Conservation (phyloP, 306 rosid genomes). For the Purshia tridentata region DNA sequence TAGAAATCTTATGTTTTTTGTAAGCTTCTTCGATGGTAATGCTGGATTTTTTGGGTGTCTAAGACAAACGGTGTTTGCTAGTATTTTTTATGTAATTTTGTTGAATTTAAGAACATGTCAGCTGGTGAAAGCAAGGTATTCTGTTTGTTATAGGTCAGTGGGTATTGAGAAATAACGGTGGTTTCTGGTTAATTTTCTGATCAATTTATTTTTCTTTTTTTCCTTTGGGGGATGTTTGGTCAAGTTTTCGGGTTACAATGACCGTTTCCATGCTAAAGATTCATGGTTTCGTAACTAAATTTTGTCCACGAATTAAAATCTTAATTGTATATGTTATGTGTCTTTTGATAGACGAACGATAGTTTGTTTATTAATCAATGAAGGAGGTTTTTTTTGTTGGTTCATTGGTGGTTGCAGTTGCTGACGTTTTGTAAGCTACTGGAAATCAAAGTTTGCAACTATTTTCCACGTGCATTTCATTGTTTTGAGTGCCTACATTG, state of each 20-base stretch:
- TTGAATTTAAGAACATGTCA: neutral
- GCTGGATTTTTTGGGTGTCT: neutral
- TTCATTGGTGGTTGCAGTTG: neutral
- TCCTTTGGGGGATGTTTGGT: neutral
- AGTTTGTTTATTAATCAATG: neutral
- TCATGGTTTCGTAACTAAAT: neutral
- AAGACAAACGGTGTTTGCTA: neutral
- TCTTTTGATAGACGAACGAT: neutral
- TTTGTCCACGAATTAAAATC: neutral
- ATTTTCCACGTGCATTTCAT: neutral
- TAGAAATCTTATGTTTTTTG: slow-evolving; percentile 23
- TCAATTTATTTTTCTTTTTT: neutral
- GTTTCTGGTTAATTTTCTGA: neutral
- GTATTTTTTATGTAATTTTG: neutral
- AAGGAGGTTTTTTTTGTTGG: neutral
- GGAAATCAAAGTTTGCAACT: neutral
- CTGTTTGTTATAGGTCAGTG: slow-evolving; percentile 5
- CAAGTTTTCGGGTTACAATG: neutral
- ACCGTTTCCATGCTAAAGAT: neutral
- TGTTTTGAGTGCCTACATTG: neutral
- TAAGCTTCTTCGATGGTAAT: slow-evolving; percentile 12
- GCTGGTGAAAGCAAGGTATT: neutral
- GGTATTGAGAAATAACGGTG: neutral
- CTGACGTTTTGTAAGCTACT: neutral
- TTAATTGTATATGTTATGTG: neutral